Conservation (phyloP, 129 eudicot genomes). For the carrot (Daucus carota) region DNA sequence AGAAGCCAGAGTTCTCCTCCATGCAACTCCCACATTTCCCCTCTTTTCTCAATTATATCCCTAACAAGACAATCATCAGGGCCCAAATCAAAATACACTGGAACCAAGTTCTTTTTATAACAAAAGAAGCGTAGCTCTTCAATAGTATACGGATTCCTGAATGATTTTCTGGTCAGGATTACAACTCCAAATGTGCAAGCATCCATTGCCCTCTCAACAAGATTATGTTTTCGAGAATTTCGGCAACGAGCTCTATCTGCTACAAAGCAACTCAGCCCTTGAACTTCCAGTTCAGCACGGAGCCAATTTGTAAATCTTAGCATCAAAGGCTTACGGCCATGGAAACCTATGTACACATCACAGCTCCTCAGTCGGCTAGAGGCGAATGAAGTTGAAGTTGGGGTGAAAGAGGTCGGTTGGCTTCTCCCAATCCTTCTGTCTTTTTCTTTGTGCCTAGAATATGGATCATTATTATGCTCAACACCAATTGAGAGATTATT, state of each 20-base stretch:
- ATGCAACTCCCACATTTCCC: conserved; percentile 81
- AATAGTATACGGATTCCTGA: conserved; percentile 75
- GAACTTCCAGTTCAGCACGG: conserved; percentile 84
- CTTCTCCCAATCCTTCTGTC: conserved; percentile 46
- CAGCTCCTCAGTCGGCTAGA: conserved; percentile 74
- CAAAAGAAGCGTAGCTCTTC: conserved; percentile 86
- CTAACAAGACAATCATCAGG: conserved; percentile 89
- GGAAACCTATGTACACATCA: conserved; percentile 91
- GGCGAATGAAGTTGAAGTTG: conserved; percentile 50
- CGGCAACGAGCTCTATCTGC: conserved; percentile 73
- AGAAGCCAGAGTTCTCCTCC: conserved; percentile 89
- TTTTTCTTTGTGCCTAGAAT: conserved; percentile 36
- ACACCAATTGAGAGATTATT: conserved; percentile 30
- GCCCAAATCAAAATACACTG: conserved; percentile 77
- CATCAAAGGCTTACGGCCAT: conserved; percentile 77
- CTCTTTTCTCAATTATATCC: conserved; percentile 81
- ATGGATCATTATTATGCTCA: conserved; percentile 32
- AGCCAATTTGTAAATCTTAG: conserved; percentile 86
- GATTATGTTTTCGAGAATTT: conserved; percentile 57
- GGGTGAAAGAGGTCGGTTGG: conserved; percentile 41
- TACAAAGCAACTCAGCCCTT: conserved; percentile 89
- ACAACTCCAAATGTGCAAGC: conserved; percentile 80
- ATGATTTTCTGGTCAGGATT: conserved; percentile 74
- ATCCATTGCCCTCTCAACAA: conserved; percentile 89
- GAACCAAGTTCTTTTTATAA: conserved; percentile 85